phyloP scores from a whole-genome alignment of 2,329 filamentous ascomycete species.

The Colletotrichum filicis region DNA sequence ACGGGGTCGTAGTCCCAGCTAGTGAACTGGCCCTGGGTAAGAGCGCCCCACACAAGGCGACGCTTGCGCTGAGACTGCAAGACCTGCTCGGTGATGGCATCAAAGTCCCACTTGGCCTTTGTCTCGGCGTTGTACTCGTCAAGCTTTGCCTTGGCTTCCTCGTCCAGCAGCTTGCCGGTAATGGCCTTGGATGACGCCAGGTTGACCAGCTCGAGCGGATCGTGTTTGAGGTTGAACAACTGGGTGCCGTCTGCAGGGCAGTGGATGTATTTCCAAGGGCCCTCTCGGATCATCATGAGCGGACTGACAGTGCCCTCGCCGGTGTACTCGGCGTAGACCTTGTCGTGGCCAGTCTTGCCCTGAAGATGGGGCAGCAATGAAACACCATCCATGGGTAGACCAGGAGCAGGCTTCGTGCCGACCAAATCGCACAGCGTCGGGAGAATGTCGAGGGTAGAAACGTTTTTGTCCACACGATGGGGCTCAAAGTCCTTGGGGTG shows the following conservation, averaged over 20 bases:
- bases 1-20: constrained; percentile 88
- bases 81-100: constrained; percentile 79
- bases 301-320: constrained; percentile 91
- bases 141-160: constrained; percentile 61
- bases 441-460: constrained; percentile 90
- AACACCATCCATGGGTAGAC: constrained; percentile 86
- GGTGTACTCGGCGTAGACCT: constrained; percentile 95
- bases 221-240: constrained; percentile 81
- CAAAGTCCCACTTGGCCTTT: constrained; percentile 81
- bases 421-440: constrained; percentile 89
- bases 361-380: constrained; percentile 84
- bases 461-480: constrained; percentile 82
- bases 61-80: constrained; percentile 82
- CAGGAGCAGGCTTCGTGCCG: constrained; percentile 74
- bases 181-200: constrained; percentile 60
- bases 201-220: constrained; percentile 83
- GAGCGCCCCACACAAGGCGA: constrained; percentile 81
- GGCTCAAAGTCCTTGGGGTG: constrained; percentile 80
- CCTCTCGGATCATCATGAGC: constrained; percentile 93
- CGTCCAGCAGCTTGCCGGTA: constrained; percentile 49
- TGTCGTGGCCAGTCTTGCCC: constrained; percentile 77
- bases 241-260: constrained; percentile 87
- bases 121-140: constrained; percentile 80
- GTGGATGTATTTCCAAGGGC: constrained; percentile 89
- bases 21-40: constrained; percentile 80